These are phyloP conservation scores for Blastomyces percursus DNA, from an alignment of 2,329 filamentous ascomycete genomes.

Conservation along the genomic window DNA sequence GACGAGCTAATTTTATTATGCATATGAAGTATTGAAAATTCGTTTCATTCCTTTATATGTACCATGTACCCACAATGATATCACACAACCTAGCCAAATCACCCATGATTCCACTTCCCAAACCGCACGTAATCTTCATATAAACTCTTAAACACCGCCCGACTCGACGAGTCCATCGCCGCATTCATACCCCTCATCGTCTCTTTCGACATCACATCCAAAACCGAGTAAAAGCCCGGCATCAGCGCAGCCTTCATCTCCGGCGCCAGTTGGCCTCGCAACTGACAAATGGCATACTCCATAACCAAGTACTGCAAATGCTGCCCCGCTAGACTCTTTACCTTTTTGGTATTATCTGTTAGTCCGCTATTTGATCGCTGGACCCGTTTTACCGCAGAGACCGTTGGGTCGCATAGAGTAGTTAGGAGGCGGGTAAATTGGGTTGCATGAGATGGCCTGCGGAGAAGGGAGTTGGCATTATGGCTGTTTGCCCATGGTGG, in stretches of 20 bases:
- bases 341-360: conserved; percentile 49
- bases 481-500: conserved; percentile 16
- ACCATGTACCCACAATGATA: neutral
- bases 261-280: conserved; percentile 40
- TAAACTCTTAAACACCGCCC: conserved; percentile 43
- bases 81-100: conserved; percentile 5
- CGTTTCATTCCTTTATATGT: too few species aligned
- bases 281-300: conserved; percentile 44
- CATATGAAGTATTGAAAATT: too few species aligned
- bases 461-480: conserved; percentile 13
- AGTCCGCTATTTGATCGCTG: conserved; percentile 33
- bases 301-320: conserved; percentile 48
- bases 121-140: conserved; percentile 43
- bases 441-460: conserved; percentile 36
- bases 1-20: too few species aligned
- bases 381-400: conserved; percentile 41
- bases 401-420: conserved; percentile 51
- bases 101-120: conserved; percentile 39
- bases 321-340: conserved; percentile 46
- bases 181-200: conserved; percentile 42
- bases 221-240: conserved; percentile 43
- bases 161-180: conserved; percentile 40
- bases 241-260: conserved; percentile 43
- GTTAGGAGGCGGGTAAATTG: conserved; percentile 46
- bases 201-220: conserved; percentile 43